Evolutionary conservation across 345 rosid species (phyloP), one percentile per base, ranked within the genome.

Genomic region (Raphanus sativus): DNA sequence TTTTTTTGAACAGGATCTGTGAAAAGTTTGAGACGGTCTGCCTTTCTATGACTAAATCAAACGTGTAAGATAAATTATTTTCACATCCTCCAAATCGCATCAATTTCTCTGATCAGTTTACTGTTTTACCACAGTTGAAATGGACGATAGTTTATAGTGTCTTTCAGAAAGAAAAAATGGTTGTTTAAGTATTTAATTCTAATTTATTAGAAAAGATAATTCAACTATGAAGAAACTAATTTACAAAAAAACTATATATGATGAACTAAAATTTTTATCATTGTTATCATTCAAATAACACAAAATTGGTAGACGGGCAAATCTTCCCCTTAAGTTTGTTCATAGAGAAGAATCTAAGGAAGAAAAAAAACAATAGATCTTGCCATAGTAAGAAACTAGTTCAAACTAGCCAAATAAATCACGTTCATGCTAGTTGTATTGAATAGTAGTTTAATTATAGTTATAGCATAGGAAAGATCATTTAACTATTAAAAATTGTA

Each of bases 221-320:
- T 42, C 15, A 42, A 4, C 6, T 42, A 11, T 42, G 13, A 40
- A 45, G 52, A 21, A 21, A 21, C 21, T 21, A 21, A 21, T 21
- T 21, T 21, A 21, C 21, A 21, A 21, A 21, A 21, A 28, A 28
- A 15, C 7, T n/a, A 1, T 13, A n/a, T n/a, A 5, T 50, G 17
- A 50, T 50, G 55, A 50, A 50, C 5, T 50, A 50, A 50, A n/a
- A 70, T n/a, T 56, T 25, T 77, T 40, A 59, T 77, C 67, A 77
- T 71, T 76, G 42, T 77, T 65, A 77, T 71, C 76, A 77, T 65
- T 69, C 71, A 76, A 62, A 70, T 76, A 17, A 76, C 76, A 77
- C 81, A 77, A 70, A 77, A 77, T 71, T 77, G 67, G 71, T 56
- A 70, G 33, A 24, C 66, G 64, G 67, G 6, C 16, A 32, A 34